These are phyloP conservation scores for Pseudoperonospora humuli DNA, from an alignment of 352 stramenopile genomes.

Conservation along the genomic window DNA sequence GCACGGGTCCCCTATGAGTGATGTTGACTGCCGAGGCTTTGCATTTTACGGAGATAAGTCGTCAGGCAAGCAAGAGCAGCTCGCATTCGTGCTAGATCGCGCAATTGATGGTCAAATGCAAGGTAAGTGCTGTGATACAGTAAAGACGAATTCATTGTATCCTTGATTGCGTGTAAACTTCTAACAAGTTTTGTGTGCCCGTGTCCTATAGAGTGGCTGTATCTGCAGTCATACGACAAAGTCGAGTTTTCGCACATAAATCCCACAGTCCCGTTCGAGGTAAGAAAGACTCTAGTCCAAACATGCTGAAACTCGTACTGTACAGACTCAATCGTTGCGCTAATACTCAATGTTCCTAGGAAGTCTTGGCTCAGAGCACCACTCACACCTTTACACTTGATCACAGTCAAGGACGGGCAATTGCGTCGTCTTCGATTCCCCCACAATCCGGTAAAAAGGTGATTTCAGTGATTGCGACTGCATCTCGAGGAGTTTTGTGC, in stretches of 20 bases:
- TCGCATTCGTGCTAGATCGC: slow-evolving; percentile 24
- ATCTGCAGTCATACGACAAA: slow-evolving; percentile 33
- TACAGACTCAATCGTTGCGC: slow-evolving; percentile 2
- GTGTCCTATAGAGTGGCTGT: slow-evolving; percentile 28
- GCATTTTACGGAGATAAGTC: slow-evolving; percentile 31
- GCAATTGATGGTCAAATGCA: slow-evolving; percentile 8
- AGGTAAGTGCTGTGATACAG: slow-evolving; percentile 5
- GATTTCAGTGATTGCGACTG: slow-evolving; percentile 33
- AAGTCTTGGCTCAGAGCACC: slow-evolving; percentile 1
- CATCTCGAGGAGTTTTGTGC: slow-evolving; percentile 48
- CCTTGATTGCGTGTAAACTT: neutral
- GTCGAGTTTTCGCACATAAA: slow-evolving; percentile 16
- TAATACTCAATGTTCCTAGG: slow-evolving; percentile 2
- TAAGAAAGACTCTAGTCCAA: slow-evolving; percentile 1
- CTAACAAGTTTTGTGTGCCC: slow-evolving; percentile 6
- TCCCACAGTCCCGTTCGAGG: slow-evolving; percentile 10
- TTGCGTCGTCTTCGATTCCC: slow-evolving; percentile 11
- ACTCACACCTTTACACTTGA: slow-evolving; percentile 19
- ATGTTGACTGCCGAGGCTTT: slow-evolving; percentile 15
- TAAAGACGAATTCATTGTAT: neutral
- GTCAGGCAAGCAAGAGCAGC: slow-evolving; percentile 22
- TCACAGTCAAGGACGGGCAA: slow-evolving; percentile 9
- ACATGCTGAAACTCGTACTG: neutral
- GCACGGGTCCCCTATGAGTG: neutral
- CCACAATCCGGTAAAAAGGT: neutral